phyloP scores from a whole-genome alignment of 495 filamentous ascomycete genomes.

The Lasiosphaeriaceae sp. region DNA sequence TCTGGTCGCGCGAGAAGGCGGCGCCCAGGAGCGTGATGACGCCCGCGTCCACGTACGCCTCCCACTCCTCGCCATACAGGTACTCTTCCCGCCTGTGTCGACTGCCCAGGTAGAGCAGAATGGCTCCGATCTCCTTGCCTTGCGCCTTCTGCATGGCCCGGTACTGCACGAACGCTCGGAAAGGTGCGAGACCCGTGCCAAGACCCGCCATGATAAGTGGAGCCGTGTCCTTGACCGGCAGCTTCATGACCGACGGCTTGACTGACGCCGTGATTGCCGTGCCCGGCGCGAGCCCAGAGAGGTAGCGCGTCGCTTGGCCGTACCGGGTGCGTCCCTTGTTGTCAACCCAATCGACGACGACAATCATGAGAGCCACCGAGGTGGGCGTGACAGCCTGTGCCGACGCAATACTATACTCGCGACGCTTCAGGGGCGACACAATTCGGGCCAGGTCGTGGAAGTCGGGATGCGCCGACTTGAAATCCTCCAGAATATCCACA shows the following conservation, averaged over 20 bases:
- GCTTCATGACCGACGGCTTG: constrained; percentile 96
- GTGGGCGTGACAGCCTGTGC: constrained; percentile 87
- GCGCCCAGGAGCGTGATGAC: constrained; percentile 91
- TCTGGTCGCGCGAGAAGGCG: constrained; percentile 95
- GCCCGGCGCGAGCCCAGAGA: constrained; percentile 69
- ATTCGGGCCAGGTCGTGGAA: constrained; percentile 91
- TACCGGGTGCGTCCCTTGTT: constrained; percentile 82
- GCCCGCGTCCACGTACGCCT: constrained; percentile 92
- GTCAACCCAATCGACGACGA: constrained; percentile 94
- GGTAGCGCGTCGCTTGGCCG: constrained; percentile 87
- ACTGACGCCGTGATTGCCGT: constrained; percentile 81
- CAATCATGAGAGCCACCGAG: constrained; percentile 89
- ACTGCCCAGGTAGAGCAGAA: constrained; percentile 93
- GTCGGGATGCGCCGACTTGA: constrained; percentile 78
- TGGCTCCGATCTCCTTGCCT: constrained; percentile 88
- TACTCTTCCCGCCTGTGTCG: constrained; percentile 98
- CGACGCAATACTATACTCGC: constrained; percentile 97
- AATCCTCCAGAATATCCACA: constrained; percentile 84
- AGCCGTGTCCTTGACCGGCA: constrained; percentile 76
- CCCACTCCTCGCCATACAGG: constrained; percentile 98
- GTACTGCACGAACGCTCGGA: constrained; percentile 97
- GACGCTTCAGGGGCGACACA: constrained; percentile 85
- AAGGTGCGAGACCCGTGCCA: constrained; percentile 95
- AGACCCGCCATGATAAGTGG: constrained; percentile 99
- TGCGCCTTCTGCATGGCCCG: constrained; percentile 94